Evolutionary conservation across 768 basidiomycete genomes (phyloP), one percentile per base, ranked within the genome.

Genomic region (Agrocybe chaxingu): DNA sequence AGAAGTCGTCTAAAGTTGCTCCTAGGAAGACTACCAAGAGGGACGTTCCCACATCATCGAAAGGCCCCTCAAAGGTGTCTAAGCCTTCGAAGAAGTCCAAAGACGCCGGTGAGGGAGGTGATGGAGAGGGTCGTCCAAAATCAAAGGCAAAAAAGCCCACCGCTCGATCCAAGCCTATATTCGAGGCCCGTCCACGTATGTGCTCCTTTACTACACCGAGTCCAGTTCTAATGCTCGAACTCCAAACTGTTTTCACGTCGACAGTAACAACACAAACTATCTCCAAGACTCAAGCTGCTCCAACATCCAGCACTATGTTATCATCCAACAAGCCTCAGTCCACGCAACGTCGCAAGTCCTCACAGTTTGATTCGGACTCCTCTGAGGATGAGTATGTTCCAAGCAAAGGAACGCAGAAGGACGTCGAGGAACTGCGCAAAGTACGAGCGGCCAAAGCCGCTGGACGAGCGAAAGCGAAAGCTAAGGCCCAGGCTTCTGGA

Each of bases 331-430:
- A 40, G 7, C 18, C 49, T 13, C 34, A 31, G 30, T 46, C 12
- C 19, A 30, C 47, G 7, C 45, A 46, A 10, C 47, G 38, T 33
- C 54, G 54, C 13, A 51, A 52, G 38, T 52, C 55, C n/a, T 42
- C 36, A 11, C 49, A 48, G 34, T 18, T 55, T 18, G 57, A 53
- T 13, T 56, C 56, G 8, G 55, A 47, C 8, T 45, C 38, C 31
- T 59, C 58, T 36, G 57, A 55, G 47, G 61, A 54, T 42, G 62
- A 51, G 42, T 58, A 55, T 45, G 53, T 53, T 2, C 57, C 57
- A 24, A 24, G 24, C 11, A 51, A 47, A 18, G 36, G 24, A 24
- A n/a, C 40, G 33, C 48, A 52, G 38, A 48, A 11, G 16, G n/a
- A 37, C n/a, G 13, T 24, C 24, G 41, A 31, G 12, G 19, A 24